phyloP scores from a whole-genome alignment of 2,329 filamentous ascomycete genomes.

The Pseudogymnoascus pannorum region DNA sequence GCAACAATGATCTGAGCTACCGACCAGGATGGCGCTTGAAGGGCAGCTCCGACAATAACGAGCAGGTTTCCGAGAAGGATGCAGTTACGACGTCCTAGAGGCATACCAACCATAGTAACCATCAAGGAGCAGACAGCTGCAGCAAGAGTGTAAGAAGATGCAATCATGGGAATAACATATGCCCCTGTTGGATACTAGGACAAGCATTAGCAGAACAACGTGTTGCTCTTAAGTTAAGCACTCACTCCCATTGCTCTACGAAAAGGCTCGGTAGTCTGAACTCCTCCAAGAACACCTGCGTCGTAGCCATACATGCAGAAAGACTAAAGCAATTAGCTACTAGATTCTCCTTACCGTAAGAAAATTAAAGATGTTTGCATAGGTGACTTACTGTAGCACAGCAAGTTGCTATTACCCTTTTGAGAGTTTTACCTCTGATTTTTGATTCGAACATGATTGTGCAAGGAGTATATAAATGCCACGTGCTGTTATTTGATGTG shows the following conservation, averaged over 20 bases:
- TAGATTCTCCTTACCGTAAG: background rate
- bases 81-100: constrained; percentile 14
- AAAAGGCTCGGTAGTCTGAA: constrained; percentile 20
- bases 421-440: background rate
- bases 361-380: background rate
- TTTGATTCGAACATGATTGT: background rate
- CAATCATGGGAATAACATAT: constrained; percentile 21
- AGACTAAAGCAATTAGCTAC: constrained; percentile 6
- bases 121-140: constrained; percentile 19
- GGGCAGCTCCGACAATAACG: constrained; percentile 25
- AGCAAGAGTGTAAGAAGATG: constrained; percentile 20
- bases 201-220: background rate
- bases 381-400: background rate
- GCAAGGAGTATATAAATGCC: background rate
- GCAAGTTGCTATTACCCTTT: background rate
- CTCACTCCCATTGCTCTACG: constrained; percentile 18
- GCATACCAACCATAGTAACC: constrained; percentile 26
- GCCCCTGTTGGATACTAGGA: constrained; percentile 18
- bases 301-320: constrained; percentile 27
- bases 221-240: background rate
- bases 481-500: background rate
- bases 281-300: constrained; percentile 22
- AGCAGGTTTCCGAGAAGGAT: constrained; percentile 26
- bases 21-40: constrained; percentile 26
- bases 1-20: constrained; percentile 27